Conservation (phyloP, 805 yeast species). For the Metschnikowia kofuensis region DNA sequence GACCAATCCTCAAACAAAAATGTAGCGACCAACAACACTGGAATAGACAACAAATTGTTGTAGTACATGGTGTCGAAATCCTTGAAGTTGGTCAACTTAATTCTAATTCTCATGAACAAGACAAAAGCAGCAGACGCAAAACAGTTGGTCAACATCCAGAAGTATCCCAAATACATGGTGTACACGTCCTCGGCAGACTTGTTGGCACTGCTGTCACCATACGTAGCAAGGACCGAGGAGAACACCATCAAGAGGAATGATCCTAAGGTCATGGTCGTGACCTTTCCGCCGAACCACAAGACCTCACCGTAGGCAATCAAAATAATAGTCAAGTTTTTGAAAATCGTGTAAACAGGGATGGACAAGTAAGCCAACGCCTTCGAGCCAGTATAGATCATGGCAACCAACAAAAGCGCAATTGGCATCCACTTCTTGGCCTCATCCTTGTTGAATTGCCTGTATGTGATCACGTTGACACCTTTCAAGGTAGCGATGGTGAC, state of each 20-base stretch:
- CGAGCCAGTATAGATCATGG: slow-evolving; percentile 94
- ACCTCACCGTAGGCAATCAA: slow-evolving; percentile 98
- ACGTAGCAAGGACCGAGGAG: slow-evolving; percentile 93
- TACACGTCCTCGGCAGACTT: slow-evolving; percentile 40
- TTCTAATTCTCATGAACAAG: slow-evolving; percentile 94
- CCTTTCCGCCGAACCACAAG: slow-evolving; percentile 91
- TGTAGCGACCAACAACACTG: slow-evolving; percentile 76
- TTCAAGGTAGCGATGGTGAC: slow-evolving; percentile 71
- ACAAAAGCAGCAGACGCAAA: slow-evolving; percentile 92
- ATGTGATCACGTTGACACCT: slow-evolving; percentile 71
- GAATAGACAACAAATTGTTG: slow-evolving; percentile 92
- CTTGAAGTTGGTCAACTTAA: slow-evolving; percentile 93
- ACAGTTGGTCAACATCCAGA: slow-evolving; percentile 97
- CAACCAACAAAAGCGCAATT: slow-evolving; percentile 81
- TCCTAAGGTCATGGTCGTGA: slow-evolving; percentile 83
- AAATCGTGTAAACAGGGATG: slow-evolving; percentile 95
- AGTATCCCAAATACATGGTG: slow-evolving; percentile 68
- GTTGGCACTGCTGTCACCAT: slow-evolving; percentile 65
- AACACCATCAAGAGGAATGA: slow-evolving; percentile 90
- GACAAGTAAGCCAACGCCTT: slow-evolving; percentile 89
- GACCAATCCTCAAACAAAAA: slow-evolving; percentile 92
- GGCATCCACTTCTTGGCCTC: slow-evolving; percentile 98
- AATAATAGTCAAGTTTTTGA: slow-evolving; percentile 95
- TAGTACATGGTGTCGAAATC: slow-evolving; percentile 96
- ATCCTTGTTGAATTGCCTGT: slow-evolving; percentile 76